phyloP scores from a whole-genome alignment of 2,329 filamentous ascomycete genomes.

The Trichoderma sp. region DNA sequence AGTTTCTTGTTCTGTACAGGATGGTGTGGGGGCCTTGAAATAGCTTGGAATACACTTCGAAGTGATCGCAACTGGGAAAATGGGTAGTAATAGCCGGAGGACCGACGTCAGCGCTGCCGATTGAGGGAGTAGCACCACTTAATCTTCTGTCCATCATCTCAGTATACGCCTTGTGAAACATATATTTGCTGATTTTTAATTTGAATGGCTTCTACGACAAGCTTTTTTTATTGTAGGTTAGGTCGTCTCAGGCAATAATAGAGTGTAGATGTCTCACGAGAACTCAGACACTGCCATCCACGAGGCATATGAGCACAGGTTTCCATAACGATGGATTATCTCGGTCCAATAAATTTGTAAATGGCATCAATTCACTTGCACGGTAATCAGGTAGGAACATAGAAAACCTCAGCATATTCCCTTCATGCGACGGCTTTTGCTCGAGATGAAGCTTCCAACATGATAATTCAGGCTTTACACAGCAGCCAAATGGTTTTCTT shows the following conservation, averaged over 20 bases:
- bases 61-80: too few species aligned
- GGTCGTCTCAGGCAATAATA: neutral
- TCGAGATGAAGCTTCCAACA: neutral
- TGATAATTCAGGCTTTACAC: neutral
- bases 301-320: neutral
- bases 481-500: fast-evolving
- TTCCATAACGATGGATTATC: neutral
- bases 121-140: too few species aligned
- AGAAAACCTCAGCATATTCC: neutral
- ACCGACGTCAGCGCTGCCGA: too few species aligned
- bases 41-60: too few species aligned
- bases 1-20: too few species aligned
- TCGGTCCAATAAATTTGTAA: neutral
- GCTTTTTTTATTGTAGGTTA: too few species aligned
- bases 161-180: too few species aligned
- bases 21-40: too few species aligned
- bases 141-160: too few species aligned
- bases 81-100: too few species aligned
- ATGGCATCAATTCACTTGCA: neutral
- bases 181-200: too few species aligned
- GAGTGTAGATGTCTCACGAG: neutral
- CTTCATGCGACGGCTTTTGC: neutral
- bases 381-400: neutral
- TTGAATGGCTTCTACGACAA: too few species aligned
- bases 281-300: neutral